These are phyloP conservation scores for Mortierella sp. DNA, from an alignment of 371 early-diverging fungal species.

Conservation along the genomic window DNA sequence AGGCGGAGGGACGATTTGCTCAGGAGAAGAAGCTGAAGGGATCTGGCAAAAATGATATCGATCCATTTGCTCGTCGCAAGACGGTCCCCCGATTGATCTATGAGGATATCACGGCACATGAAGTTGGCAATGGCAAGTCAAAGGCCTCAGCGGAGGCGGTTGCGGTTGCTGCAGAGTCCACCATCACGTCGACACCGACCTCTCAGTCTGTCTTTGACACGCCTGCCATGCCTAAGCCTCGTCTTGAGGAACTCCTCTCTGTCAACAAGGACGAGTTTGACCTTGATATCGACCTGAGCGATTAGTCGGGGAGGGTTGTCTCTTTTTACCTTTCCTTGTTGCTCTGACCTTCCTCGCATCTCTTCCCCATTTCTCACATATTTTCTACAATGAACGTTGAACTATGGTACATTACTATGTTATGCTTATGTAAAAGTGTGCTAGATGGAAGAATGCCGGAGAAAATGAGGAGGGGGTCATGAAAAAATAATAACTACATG, in stretches of 20 bases:
- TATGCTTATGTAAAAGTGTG: not conserved
- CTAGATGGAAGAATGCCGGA: not conserved
- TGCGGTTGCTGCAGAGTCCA: constrained; percentile 26
- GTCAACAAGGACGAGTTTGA: constrained; percentile 43
- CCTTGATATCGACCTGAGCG: constrained; percentile 47
- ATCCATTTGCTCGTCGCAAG: constrained; percentile 59
- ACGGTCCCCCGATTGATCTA: constrained; percentile 42
- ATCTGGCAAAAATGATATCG: constrained; percentile 24
- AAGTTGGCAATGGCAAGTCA: not conserved
- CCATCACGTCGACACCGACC: constrained; percentile 21
- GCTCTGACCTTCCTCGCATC: not conserved
- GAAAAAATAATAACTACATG: constrained; percentile 4
- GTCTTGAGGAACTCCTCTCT: constrained; percentile 38
- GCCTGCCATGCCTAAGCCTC: constrained; percentile 52
- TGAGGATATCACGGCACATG: constrained; percentile 29
- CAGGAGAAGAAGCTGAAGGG: constrained; percentile 27
- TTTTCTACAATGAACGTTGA: not conserved
- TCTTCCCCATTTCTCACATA: not conserved
- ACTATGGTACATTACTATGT: not conserved
- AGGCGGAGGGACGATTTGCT: constrained; percentile 45
- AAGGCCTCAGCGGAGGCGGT: constrained; percentile 30
- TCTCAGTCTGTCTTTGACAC: constrained; percentile 34
- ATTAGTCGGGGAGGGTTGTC: constrained; percentile 5
- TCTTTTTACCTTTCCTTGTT: not conserved
- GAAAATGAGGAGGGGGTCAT: not conserved